A percentile compares a stretch with the other conserved stretches of the same genome.
Evolutionary conservation across 352 stramenopile genomes (phyloP).

Genomic region (Albugo candida): DNA sequence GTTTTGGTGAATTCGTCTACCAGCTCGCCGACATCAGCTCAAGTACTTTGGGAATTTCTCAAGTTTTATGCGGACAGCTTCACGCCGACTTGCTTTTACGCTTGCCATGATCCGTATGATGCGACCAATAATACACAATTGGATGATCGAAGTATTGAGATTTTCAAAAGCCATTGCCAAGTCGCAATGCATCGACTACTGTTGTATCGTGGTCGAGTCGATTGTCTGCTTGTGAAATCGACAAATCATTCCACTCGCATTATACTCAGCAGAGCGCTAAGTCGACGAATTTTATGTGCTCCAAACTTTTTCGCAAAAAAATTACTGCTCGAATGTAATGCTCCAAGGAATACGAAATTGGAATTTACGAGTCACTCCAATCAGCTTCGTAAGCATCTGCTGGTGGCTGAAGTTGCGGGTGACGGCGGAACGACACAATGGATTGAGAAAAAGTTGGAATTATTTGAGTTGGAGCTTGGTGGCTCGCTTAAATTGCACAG

Average conservation of each 20-base stretch:
- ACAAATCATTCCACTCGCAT: slow-evolving; percentile 33
- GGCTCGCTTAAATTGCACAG: slow-evolving; percentile 15
- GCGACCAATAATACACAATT: slow-evolving; percentile 42
- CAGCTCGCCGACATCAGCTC: slow-evolving; percentile 10
- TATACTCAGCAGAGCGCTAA: slow-evolving; percentile 53
- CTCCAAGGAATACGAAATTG: slow-evolving; percentile 7
- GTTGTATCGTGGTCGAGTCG: slow-evolving; percentile 37
- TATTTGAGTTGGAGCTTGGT: slow-evolving; percentile 45
- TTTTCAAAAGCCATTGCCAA: slow-evolving; percentile 42
- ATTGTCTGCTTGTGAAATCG: slow-evolving; percentile 25
- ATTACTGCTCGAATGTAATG: slow-evolving; percentile 28
- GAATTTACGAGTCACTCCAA: slow-evolving; percentile 33
- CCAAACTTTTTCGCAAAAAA: slow-evolving; percentile 50
- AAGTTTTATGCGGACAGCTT: slow-evolving; percentile 27
- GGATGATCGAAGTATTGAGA: slow-evolving; percentile 15
- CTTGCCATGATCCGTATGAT: slow-evolving; percentile 39
- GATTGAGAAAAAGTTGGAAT: slow-evolving; percentile 40
- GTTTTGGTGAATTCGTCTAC: slow-evolving; percentile 9
- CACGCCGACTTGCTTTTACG: slow-evolving; percentile 23
- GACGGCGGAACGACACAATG: slow-evolving; percentile 35
- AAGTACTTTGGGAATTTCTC: slow-evolving; percentile 40
- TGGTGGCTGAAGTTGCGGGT: slow-evolving; percentile 44
- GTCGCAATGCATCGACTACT: slow-evolving; percentile 40
- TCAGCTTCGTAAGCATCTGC: slow-evolving; percentile 36
- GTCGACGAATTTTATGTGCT: slow-evolving; percentile 26